These are phyloP conservation scores for Stellera chamaejasme DNA, from an alignment of 345 rosid genomes.

Conservation along the genomic window DNA sequence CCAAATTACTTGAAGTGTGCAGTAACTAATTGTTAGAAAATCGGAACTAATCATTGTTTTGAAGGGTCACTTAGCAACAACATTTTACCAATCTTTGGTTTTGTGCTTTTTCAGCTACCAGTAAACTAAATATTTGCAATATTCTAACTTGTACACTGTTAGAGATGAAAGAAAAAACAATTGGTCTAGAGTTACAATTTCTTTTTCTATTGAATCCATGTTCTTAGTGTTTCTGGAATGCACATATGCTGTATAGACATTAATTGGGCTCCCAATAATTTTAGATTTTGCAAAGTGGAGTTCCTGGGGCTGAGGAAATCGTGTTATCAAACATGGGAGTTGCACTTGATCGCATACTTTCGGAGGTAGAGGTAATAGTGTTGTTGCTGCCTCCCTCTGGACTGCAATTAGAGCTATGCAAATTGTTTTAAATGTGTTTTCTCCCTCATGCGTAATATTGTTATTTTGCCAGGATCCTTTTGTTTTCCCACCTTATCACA, in stretches of 20 bases:
- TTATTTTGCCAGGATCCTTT: constrained; percentile 60
- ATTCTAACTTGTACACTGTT: no score
- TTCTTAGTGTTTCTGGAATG: no score
- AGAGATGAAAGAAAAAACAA: neutral
- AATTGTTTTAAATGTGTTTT: constrained; percentile 6
- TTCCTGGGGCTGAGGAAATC: constrained; percentile 46
- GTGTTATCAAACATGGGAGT: constrained; percentile 77
- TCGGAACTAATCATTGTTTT: no score
- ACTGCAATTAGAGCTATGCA: neutral
- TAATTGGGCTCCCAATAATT: no score
- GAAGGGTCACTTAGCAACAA: no score
- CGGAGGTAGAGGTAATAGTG: constrained; percentile 71
- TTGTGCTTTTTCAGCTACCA: neutral
- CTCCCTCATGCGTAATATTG: constrained; percentile 17
- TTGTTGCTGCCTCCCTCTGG: constrained; percentile 3
- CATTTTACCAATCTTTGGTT: no score
- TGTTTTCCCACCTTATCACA: constrained; percentile 70
- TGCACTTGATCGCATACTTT: constrained; percentile 64
- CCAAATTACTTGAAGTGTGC: no score
- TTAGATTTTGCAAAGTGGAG: constrained; percentile 73
- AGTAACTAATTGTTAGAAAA: no score
- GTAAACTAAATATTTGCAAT: neutral
- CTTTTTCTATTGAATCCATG: no score
- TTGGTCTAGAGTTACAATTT: no score
- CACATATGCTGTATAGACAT: no score